These are phyloP conservation scores for Erodium maritimum DNA, from an alignment of 345 rosid species.

Conservation along the genomic window DNA sequence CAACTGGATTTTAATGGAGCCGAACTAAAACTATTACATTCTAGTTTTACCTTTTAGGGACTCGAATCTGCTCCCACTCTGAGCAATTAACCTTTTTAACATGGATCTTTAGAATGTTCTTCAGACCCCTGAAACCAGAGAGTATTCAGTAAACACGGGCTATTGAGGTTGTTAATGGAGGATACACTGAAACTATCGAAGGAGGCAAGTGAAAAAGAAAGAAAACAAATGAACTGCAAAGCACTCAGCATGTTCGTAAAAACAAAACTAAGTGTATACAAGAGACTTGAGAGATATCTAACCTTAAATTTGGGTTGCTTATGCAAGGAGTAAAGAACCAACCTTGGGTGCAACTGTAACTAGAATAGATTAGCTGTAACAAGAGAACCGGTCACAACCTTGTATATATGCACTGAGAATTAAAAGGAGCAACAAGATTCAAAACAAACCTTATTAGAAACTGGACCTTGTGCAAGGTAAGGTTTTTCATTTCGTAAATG, in stretches of 20 bases:
- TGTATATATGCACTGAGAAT: neutral
- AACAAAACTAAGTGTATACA: slow-evolving; percentile 1
- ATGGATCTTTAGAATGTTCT: slow-evolving; percentile 70
- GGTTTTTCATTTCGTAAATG: slow-evolving; percentile 91
- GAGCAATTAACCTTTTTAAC: slow-evolving; percentile 67
- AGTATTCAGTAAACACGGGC: neutral
- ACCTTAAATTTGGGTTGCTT: slow-evolving; percentile 83
- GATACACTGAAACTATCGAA: neutral
- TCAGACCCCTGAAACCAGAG: slow-evolving; percentile 54
- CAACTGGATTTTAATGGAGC: neutral
- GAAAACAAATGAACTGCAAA: neutral
- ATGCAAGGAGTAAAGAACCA: slow-evolving; percentile 95
- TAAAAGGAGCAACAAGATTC: neutral
- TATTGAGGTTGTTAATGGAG: neutral
- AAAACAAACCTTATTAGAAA: slow-evolving; percentile 73
- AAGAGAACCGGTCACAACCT: slow-evolving; percentile 8
- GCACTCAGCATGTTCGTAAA: neutral
- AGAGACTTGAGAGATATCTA: slow-evolving; percentile 12
- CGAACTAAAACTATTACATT: neutral
- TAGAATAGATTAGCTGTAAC: slow-evolving; percentile 74
- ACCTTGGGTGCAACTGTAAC: slow-evolving; percentile 90
- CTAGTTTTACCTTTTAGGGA: slow-evolving; percentile 70
- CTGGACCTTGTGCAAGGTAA: slow-evolving; percentile 88
- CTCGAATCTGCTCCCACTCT: slow-evolving; percentile 80
- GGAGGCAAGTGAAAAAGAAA: neutral